phyloP scores from a whole-genome alignment of 2,329 filamentous ascomycete species.

The Setomelanomma holmii region DNA sequence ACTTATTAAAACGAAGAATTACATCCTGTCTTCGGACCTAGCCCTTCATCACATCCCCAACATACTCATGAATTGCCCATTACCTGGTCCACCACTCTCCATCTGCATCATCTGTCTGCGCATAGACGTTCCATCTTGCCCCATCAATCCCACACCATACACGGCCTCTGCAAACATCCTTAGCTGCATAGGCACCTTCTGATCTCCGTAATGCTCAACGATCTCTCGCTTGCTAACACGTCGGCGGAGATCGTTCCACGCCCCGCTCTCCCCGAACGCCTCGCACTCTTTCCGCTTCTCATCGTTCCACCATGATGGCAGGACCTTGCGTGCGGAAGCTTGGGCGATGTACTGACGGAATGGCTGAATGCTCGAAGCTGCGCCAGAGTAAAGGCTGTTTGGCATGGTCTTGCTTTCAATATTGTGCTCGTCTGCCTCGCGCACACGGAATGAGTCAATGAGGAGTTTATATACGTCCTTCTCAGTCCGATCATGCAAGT shows the following conservation, averaged over 20 bases:
- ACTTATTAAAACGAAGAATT: no score
- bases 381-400: slow-evolving; percentile 26
- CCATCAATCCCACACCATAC: slow-evolving; percentile 22
- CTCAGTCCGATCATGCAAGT: slow-evolving; percentile 33
- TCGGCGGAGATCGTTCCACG: slow-evolving; percentile 24
- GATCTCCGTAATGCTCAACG: slow-evolving; percentile 29
- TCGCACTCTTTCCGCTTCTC: slow-evolving; percentile 30
- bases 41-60: no score
- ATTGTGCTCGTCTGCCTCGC: slow-evolving; percentile 27
- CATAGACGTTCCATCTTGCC: slow-evolving; percentile 21
- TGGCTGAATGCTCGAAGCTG: slow-evolving; percentile 14
- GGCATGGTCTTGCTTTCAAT: slow-evolving; percentile 16
- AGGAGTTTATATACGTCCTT: slow-evolving; percentile 38
- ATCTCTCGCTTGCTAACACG: slow-evolving; percentile 24
- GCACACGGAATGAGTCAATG: slow-evolving; percentile 39
- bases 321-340: slow-evolving; percentile 12
- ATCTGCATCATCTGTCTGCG: slow-evolving; percentile 23
- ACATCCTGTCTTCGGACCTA: no score
- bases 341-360: slow-evolving; percentile 29
- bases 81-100: slow-evolving; percentile 16
- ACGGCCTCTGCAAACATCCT: slow-evolving; percentile 32
- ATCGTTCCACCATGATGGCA: slow-evolving; percentile 34
- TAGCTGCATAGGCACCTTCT: slow-evolving; percentile 34
- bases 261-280: slow-evolving; percentile 16
- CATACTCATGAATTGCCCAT: slow-evolving; percentile 9